A percentile compares a stretch with the other conserved stretches of the same genome.
Conservation (phyloP, 2,329 filamentous ascomycete species). For the Grosmannia penicillata region DNA sequence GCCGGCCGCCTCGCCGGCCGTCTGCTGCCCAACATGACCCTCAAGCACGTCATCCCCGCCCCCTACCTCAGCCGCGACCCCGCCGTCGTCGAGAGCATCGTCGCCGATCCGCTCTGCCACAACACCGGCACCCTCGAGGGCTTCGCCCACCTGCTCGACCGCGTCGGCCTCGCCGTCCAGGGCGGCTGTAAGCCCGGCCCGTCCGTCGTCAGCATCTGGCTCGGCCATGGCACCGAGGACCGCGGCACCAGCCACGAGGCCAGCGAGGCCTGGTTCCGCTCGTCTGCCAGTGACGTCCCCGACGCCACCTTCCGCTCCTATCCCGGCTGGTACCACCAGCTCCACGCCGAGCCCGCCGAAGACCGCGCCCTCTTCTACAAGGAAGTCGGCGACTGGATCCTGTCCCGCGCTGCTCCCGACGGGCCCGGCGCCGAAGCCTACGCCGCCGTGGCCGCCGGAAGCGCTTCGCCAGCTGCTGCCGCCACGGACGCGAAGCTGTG, state of each 20-base stretch:
- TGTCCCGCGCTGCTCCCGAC: no score
- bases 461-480: no score
- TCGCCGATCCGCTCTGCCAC: constrained; percentile 58
- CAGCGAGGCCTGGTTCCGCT: constrained; percentile 45
- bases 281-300: constrained; percentile 30
- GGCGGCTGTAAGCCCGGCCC: constrained; percentile 38
- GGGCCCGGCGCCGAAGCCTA: no score
- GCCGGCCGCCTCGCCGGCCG: constrained; percentile 53
- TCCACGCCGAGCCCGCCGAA: constrained; percentile 40
- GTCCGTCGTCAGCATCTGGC: constrained; percentile 48
- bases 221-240: constrained; percentile 67
- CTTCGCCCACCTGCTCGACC: constrained; percentile 61
- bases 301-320: constrained; percentile 63
- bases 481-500: no score
- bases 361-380: constrained; percentile 37
- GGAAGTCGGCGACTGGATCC: constrained; percentile 53
- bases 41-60: constrained; percentile 49
- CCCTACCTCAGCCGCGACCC: constrained; percentile 53
- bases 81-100: constrained; percentile 42
- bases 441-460: no score
- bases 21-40: constrained; percentile 51
- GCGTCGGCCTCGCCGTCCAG: constrained; percentile 43
- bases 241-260: constrained; percentile 50
- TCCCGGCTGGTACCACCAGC: constrained; percentile 64
- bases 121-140: constrained; percentile 73